A percentile compares a stretch with the other conserved stretches of the same genome.
phyloP scores from a whole-genome alignment of 2,329 filamentous ascomycete genomes.

The Monilinia laxa region DNA sequence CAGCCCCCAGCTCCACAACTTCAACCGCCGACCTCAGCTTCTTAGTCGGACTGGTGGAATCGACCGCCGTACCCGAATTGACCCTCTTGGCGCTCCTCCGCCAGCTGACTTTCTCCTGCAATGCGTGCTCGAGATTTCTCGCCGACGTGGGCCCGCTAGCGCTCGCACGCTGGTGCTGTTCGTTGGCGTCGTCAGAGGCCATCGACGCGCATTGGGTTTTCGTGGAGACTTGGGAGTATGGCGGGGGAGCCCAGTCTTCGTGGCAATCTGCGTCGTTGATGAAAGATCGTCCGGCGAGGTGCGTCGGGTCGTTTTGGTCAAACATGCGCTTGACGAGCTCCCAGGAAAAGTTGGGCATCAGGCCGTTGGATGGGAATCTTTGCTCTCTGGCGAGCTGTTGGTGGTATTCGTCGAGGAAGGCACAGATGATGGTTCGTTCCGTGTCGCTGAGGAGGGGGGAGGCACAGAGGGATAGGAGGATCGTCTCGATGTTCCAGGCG shows the following conservation, averaged over 20 bases:
- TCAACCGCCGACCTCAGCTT: neutral
- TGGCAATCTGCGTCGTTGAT: neutral
- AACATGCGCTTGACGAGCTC: slow-evolving; percentile 15
- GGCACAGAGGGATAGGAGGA: neutral
- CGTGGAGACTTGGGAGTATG: neutral
- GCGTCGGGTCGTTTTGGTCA: slow-evolving; percentile 12
- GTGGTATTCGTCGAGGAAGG: slow-evolving; percentile 14
- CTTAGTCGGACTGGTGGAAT: slow-evolving; percentile 14
- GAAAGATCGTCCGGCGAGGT: slow-evolving; percentile 7
- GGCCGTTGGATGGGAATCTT: neutral
- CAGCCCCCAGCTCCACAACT: no score
- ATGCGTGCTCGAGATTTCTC: neutral
- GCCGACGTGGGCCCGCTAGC: accelerated
- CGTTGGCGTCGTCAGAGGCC: no score
- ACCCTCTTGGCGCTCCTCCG: slow-evolving; percentile 1
- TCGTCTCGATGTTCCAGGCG: slow-evolving; percentile 18
- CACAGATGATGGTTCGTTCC: neutral
- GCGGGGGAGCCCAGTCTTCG: neutral
- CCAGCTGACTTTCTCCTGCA: neutral
- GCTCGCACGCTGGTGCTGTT: no score
- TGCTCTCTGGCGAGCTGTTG: neutral
- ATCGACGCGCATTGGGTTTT: no score
- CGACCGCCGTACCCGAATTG: neutral
- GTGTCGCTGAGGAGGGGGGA: neutral
- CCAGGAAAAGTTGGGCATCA: neutral